Evolutionary conservation across 805 yeast genomes (phyloP).

Genomic region (Cyberlindnera japonica): DNA sequence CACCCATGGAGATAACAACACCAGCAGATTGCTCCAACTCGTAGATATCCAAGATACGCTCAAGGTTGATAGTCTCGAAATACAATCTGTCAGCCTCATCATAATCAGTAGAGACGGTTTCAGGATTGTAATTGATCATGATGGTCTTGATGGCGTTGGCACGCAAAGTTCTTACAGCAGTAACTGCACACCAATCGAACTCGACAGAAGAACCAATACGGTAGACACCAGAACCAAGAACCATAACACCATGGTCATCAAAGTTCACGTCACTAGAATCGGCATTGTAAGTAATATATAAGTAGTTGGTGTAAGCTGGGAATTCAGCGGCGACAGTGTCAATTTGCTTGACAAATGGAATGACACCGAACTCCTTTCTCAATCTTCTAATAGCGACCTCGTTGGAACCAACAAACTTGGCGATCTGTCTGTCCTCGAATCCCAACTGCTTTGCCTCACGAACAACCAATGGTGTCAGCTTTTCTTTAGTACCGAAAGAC

Average conservation of each 20-base stretch:
- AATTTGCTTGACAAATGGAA: constrained; percentile 93
- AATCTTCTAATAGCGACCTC: constrained; percentile 84
- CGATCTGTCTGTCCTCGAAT: constrained; percentile 93
- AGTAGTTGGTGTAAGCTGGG: constrained; percentile 95
- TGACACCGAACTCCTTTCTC: constrained; percentile 75
- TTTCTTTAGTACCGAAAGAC: constrained; percentile 62
- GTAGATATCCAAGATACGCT: constrained; percentile 95
- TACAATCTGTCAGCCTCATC: constrained; percentile 97
- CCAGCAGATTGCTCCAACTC: constrained; percentile 88
- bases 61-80: constrained; percentile 92
- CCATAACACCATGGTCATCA: constrained; percentile 89
- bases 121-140: constrained; percentile 98
- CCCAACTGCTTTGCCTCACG: constrained; percentile 84
- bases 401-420: constrained; percentile 61
- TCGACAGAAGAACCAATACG: constrained; percentile 98
- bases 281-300: constrained; percentile 95
- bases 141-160: constrained; percentile 83
- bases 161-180: constrained; percentile 92
- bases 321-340: constrained; percentile 98
- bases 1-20: constrained; percentile 95
- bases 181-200: constrained; percentile 99
- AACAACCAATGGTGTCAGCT: constrained; percentile 41
- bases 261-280: constrained; percentile 78
- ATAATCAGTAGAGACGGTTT: constrained; percentile 96
- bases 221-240: constrained; percentile 96